Evolutionary conservation across 306 rosid species (phyloP), one percentile per base, ranked within the genome.

Genomic region (Cucumis cinereus): DNA sequence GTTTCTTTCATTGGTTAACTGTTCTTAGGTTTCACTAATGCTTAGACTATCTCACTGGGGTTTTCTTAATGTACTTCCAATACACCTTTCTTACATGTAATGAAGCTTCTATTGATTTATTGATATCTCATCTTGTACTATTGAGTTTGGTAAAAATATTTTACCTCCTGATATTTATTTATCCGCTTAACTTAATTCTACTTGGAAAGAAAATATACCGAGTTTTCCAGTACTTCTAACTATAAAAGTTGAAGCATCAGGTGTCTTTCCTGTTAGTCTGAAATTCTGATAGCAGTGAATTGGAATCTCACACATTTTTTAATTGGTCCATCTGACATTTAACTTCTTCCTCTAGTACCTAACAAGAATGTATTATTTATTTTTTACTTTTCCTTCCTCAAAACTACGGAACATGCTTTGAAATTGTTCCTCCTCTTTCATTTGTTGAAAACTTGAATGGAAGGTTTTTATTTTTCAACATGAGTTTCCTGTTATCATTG

Each of bases 1-100:
- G 45, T 79, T 71, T 81, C 86, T 76, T 80, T 64, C 88, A 68
- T 82, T 73, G 78, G 61, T 69, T 77, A 64, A 45, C 75, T 76
- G 41, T 80, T 49, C 23, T 28, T 79, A 70, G 53, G 74, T 79
- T 23, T 55, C 79, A 54, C 62, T 53, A 33, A 71, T 47, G 41
- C 73, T 60, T 14, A 24, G 43, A 35, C 26, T 56, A 36, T 20
- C 81, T 70, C 59, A 57, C 16, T 38, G 45, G 47, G 41, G 49
- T 24, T 59, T 73, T 30, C 52, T 38, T 49, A 23, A 41, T 59
- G 56, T 24, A 41, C 68, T 35, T 53, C 4, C 67, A 20, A 55
- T 40, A 11, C 14, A 15, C 22, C 13, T 36, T 74, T 11, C 54
- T 54, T 55, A 47, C 10, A 28, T 28, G 45, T 19, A 30, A 72